Evolutionary conservation across 2,329 filamentous ascomycete genomes (phyloP).

Genomic region (Ophiostoma sp.): DNA sequence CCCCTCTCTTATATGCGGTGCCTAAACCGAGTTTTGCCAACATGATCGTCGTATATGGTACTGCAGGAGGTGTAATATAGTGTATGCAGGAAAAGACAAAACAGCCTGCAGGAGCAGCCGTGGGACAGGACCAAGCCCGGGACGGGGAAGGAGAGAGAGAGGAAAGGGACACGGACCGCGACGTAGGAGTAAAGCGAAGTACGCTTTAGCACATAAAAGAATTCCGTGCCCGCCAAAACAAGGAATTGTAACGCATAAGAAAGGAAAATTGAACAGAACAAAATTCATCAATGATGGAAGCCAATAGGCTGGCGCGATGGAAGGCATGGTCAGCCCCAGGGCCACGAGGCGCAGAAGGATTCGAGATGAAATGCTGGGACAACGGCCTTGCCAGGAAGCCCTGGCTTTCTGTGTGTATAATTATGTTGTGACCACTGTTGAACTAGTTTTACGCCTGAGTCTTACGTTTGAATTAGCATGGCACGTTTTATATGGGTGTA

Average conservation of each 20-base stretch:
- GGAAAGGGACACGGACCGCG: not conserved
- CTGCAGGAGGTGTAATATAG: not conserved
- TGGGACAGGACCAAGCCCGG: not conserved
- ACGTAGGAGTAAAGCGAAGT: not conserved
- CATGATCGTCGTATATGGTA: conserved; percentile 11
- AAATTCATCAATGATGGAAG: not conserved
- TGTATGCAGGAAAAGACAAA: not conserved
- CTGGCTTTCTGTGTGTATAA: not conserved
- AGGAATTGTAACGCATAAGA: not conserved
- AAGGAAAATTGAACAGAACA: not conserved
- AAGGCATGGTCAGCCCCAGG: not conserved
- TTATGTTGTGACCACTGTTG: not conserved
- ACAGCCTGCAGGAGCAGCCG: not conserved
- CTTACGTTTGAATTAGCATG: not conserved
- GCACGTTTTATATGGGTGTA: not conserved
- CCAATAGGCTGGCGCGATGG: not conserved
- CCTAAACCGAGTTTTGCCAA: conserved; percentile 16
- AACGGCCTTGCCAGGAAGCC: not conserved
- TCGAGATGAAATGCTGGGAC: not conserved
- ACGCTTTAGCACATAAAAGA: not conserved
- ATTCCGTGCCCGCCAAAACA: not conserved
- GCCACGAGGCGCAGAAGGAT: not conserved
- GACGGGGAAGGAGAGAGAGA: not conserved
- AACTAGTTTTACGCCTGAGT: not conserved
- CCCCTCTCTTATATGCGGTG: not conserved